Base-by-base conservation (phyloP, 2,329 filamentous ascomycete genomes). In the Eutypella sp. region DNA sequence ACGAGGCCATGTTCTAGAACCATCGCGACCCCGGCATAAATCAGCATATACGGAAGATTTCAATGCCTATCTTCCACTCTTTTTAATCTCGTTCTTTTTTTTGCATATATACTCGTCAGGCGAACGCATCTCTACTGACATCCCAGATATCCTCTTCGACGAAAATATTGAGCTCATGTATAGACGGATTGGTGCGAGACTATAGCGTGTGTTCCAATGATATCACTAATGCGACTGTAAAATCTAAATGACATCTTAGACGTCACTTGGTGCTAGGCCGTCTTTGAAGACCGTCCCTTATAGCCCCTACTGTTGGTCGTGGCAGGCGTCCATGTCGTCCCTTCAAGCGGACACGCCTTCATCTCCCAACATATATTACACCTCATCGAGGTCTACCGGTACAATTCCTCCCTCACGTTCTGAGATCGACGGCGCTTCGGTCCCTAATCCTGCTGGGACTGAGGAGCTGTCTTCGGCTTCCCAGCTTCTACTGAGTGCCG, bases 401-500 rank as follows among this genome's bases (percentile, higher is more conserved):
- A 40, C 47, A 9, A 38, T 41, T 33, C 54, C 55, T 19, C 47
- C 41, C 16, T 47, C 50, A 19, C 48, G 38, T 16, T 47, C 51
- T 41, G 54, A 51, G 47, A 51, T 51, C 31, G 49, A 49, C 27
- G 52, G 50, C 27, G 27, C 46, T 41, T 23, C 49, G 18, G 45
- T 38, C 36, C 27, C 54, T 15, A 53, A 53, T 31, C 53, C 51
- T 23, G 46, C 50, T 27, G 47, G 48, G 40, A 51, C 56, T 15
- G 56, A 53, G 42, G 46, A 47, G 31, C 47, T 52, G 19, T 50
- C 45, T 15, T 47, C 50, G 10, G 50, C 51, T 29, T 49, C 57
- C 15, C 47, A 48, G 18, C 37, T 55, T n/a, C 55, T 63, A 11
- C 64, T 79, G 48, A 69, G 72, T 51, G 72, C 77, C 25, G 68